A percentile compares a stretch with the other conserved stretches of the same genome.
These are phyloP conservation scores for Papilionanthe hybrid DNA, from an alignment of 116 monocot genomes.

Conservation along the genomic window DNA sequence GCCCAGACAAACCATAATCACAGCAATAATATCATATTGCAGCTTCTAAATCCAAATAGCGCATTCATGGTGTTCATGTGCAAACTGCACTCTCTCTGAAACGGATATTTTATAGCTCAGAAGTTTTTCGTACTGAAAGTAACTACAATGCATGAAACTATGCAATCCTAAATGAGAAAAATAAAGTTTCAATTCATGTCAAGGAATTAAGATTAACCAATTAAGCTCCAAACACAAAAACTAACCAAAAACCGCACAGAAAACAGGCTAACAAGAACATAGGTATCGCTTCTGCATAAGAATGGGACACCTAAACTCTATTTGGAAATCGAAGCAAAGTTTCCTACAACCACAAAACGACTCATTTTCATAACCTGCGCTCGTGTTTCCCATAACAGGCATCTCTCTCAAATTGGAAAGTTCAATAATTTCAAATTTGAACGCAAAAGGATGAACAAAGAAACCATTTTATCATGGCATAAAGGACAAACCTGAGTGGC, in stretches of 20 bases:
- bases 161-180: too few relatives aligned
- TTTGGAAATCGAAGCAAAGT: not conserved
- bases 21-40: not conserved
- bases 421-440: not conserved
- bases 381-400: not conserved
- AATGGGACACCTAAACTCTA: not conserved
- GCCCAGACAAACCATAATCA: not conserved
- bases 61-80: not conserved
- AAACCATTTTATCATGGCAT: not conserved
- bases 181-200: too few relatives aligned
- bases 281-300: too few relatives aligned
- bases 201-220: too few relatives aligned
- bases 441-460: not conserved
- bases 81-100: not conserved
- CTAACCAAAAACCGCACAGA: too few relatives aligned
- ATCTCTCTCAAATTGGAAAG: not conserved
- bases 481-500: slow-evolving; percentile 26
- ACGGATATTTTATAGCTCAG: not conserved
- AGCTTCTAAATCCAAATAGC: not conserved
- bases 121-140: too few relatives aligned
- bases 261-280: not conserved
- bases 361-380: not conserved
- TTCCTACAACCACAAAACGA: not conserved
- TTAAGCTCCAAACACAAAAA: too few relatives aligned
- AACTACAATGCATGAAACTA: too few relatives aligned